Evolutionary conservation across 2,329 filamentous ascomycete species (phyloP).

Genomic region (Teratosphaeriaceae sp.): DNA sequence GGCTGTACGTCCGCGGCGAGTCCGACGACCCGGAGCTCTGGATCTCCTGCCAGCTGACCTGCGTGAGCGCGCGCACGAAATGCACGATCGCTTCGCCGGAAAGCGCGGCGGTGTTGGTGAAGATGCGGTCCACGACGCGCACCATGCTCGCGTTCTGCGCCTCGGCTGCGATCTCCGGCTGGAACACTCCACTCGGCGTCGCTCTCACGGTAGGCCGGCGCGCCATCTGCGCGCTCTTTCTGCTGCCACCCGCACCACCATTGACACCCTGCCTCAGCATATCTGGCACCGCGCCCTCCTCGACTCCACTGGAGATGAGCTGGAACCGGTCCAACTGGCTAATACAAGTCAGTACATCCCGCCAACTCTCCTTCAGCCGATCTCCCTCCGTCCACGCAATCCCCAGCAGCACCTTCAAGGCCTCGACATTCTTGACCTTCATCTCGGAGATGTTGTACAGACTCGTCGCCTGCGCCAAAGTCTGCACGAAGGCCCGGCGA

Average conservation of each 20-base stretch:
- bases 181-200: conserved; percentile 42
- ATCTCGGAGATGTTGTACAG: conserved; percentile 94
- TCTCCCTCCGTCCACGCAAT: conserved; percentile 92
- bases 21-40: conserved; percentile 95
- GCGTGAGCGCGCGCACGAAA: conserved; percentile 85
- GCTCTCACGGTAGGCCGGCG: conserved; percentile 43
- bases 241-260: background rate
- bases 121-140: conserved; percentile 88
- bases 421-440: conserved; percentile 92
- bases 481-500: conserved; percentile 88
- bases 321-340: conserved; percentile 94
- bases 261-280: conserved; percentile 57
- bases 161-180: conserved; percentile 80
- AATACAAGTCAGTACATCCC: conserved; percentile 89
- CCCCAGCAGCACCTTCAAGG: conserved; percentile 83
- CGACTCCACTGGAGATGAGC: conserved; percentile 87
- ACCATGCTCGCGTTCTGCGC: conserved; percentile 90
- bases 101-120: conserved; percentile 90
- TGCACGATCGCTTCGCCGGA: conserved; percentile 92
- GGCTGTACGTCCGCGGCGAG: conserved; percentile 89
- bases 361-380: conserved; percentile 81
- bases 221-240: conserved; percentile 48
- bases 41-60: conserved; percentile 99
- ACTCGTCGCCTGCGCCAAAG: conserved; percentile 88
- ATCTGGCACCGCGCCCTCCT: conserved; percentile 87